Conservation (phyloP, 2,329 filamentous ascomycete genomes). For the Coccinonectria pachysandricola region DNA sequence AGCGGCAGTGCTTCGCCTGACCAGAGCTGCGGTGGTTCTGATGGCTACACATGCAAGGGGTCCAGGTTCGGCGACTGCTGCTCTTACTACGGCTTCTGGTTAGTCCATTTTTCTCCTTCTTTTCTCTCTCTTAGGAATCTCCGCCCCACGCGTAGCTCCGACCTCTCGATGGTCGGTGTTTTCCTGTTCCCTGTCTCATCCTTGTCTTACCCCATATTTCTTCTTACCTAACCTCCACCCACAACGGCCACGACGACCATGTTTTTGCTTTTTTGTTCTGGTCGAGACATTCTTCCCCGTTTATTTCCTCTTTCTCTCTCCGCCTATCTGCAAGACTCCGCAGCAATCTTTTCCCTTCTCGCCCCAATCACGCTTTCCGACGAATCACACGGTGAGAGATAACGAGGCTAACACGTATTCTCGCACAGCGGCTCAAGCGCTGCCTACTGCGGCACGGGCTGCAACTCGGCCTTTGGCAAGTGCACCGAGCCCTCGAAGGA, state of each 20-base stretch:
- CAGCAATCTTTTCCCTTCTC: background rate
- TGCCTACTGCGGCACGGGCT: constrained; percentile 29
- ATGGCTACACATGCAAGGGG: constrained; percentile 26
- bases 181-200: too few relatives aligned
- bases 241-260: too few relatives aligned
- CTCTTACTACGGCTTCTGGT: constrained; percentile 31
- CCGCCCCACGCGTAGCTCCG: too few relatives aligned
- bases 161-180: too few relatives aligned
- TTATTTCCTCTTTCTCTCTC: too few relatives aligned
- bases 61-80: constrained; percentile 29
- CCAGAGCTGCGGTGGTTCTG: constrained; percentile 26
- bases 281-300: too few relatives aligned
- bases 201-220: too few relatives aligned
- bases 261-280: too few relatives aligned
- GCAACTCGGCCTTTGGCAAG: constrained; percentile 24
- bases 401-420: constrained; percentile 8
- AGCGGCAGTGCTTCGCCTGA: constrained; percentile 21
- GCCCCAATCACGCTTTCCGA: background rate
- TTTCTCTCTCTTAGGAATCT: too few relatives aligned
- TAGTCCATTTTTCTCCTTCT: constrained; percentile 11
- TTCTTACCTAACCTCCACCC: too few relatives aligned
- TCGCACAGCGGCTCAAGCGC: constrained; percentile 21
- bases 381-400: too few relatives aligned
- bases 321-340: too few relatives aligned
- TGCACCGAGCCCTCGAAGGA: constrained; percentile 17